Evolutionary conservation across 805 yeast species (phyloP).

Genomic region (Metschnikowia amazonensis): DNA sequence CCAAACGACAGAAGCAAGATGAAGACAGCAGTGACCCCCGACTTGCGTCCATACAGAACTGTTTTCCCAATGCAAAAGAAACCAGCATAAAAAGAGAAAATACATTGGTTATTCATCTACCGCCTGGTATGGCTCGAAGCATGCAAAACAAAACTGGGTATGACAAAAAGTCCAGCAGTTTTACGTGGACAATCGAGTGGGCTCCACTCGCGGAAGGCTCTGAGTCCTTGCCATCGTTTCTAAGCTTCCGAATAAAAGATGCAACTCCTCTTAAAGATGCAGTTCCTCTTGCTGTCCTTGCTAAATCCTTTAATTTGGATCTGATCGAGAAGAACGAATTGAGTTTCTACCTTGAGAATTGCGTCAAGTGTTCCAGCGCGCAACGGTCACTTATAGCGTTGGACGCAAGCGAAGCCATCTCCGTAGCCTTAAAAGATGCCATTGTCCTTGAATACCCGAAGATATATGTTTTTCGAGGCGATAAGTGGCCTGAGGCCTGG

Average conservation of each 20-base stretch:
- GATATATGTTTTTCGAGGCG: constrained; percentile 39
- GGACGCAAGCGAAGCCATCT: constrained; percentile 34
- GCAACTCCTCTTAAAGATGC: constrained; percentile 30
- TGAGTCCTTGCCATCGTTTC: constrained; percentile 27
- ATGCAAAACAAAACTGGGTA: constrained; percentile 61
- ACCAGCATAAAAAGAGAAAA: constrained; percentile 51
- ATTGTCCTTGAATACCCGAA: constrained; percentile 79
- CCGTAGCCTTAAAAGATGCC: constrained; percentile 49
- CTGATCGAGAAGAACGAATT: constrained; percentile 25
- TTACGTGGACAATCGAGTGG: constrained; percentile 83
- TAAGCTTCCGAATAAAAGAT: constrained; percentile 45
- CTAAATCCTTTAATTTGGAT: constrained; percentile 12
- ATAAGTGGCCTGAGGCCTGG: constrained; percentile 15
- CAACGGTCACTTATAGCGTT: constrained; percentile 34
- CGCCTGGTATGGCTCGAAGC: constrained; percentile 73
- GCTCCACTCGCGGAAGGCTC: constrained; percentile 35
- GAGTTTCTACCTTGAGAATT: constrained; percentile 33
- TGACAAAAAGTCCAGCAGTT: constrained; percentile 58
- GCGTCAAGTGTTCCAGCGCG: constrained; percentile 17
- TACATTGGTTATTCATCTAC: constrained; percentile 58
- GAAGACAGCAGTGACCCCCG: constrained; percentile 22
- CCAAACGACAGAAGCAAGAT: constrained; percentile 12
- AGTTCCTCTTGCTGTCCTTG: constrained; percentile 38
- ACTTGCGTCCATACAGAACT: constrained; percentile 19
- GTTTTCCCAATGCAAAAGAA: constrained; percentile 26